Evolutionary conservation across 345 rosid species (phyloP), one percentile per base, ranked within the genome.

Genomic region (Limnanthes douglasii): DNA sequence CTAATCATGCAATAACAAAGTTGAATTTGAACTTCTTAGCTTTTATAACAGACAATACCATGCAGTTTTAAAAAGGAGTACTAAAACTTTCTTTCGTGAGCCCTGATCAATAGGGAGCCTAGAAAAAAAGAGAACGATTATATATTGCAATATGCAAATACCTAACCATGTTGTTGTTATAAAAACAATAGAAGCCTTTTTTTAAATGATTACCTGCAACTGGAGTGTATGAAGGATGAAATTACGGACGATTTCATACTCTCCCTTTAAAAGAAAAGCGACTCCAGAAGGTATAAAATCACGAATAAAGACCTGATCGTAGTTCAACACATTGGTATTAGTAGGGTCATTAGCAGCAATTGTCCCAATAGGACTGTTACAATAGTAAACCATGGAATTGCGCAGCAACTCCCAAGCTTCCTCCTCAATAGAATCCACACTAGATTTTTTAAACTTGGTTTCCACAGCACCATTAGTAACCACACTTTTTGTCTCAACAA

Each of bases 171-270:
- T n/a, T n/a, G n/a, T n/a, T n/a, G n/a, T n/a, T n/a, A n/a, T n/a
- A n/a, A n/a, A n/a, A n/a, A n/a, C n/a, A n/a, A n/a, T n/a, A n/a
- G n/a, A n/a, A n/a, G n/a, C n/a, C n/a, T n/a, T n/a, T n/a, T n/a
- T n/a, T n/a, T n/a, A n/a, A n/a, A n/a, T n/a, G n/a, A n/a, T 41
- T 61, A 86, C 97, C 95, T 86, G 95, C 69, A 86, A 66, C 21
- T 86, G 97, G 44, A 86, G 88, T 14, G 95, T 86, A 58, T 86
- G 70, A 36, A 86, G 93, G 58, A 86, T 75, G 67, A 86, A 86
- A 40, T 69, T 78, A 31, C 82, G 68, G 2, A 86, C 88, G 45
- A 86, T 86, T 46, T 78, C 95, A 43, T 69, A 78, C 56, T 86
- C 95, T 53, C 97, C 97, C 53, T 78, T 86, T 42, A 86, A 61